Evolutionary conservation across 176 grass and related monocot genomes (phyloP).

Genomic region (Pontederia paniculata): DNA sequence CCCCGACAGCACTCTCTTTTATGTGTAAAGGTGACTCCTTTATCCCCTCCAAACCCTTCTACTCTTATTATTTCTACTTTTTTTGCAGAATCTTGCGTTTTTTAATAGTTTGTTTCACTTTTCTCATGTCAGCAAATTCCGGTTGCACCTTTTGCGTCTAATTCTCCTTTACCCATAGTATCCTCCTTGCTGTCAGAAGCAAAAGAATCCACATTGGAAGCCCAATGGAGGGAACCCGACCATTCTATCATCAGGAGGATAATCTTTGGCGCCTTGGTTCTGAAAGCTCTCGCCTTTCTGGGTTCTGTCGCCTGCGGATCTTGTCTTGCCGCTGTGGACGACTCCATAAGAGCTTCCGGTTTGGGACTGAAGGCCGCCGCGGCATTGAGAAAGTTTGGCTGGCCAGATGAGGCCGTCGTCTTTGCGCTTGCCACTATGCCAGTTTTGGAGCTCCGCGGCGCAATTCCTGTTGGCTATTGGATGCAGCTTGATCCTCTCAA

Average conservation of each 20-base stretch:
- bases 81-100: neutral
- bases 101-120: neutral
- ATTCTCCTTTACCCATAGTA: neutral
- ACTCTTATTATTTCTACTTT: neutral
- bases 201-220: neutral
- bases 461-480: conserved; percentile 90
- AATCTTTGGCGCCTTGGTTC: neutral
- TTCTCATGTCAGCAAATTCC: neutral
- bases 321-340: conserved; percentile 26
- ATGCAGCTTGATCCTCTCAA: conserved; percentile 64
- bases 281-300: conserved; percentile 1
- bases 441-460: conserved; percentile 78
- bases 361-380: conserved; percentile 66
- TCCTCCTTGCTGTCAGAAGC: neutral
- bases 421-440: conserved; percentile 66
- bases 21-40: no score
- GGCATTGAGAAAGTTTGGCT: conserved; percentile 60
- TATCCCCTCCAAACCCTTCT: no score
- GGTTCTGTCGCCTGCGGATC: conserved; percentile 1
- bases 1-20: neutral
- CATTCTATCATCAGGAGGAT: neutral
- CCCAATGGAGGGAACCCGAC: neutral
- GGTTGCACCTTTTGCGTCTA: neutral
- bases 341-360: conserved; percentile 59
- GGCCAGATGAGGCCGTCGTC: conserved; percentile 78